These are phyloP conservation scores for Microsporum audouinii DNA, from an alignment of 2,329 filamentous ascomycete species.

Conservation along the genomic window DNA sequence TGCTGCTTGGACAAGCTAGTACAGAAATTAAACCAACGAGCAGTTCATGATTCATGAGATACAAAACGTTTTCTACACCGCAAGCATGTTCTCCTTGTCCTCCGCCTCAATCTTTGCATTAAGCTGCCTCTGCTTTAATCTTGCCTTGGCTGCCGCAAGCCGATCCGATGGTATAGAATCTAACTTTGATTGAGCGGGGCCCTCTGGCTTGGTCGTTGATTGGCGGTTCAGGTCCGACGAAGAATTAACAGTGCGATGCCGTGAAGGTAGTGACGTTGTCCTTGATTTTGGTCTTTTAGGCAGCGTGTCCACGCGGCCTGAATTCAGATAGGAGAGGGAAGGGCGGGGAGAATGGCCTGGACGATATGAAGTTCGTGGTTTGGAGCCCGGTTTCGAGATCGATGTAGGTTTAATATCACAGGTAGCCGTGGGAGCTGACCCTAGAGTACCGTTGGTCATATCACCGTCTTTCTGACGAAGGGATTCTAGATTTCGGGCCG, in stretches of 20 bases:
- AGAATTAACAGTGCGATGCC: neutral
- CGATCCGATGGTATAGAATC: conserved; percentile 25
- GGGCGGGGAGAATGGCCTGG: conserved; percentile 15
- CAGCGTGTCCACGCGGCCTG: neutral
- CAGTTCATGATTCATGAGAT: neutral
- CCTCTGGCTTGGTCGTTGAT: conserved; percentile 5
- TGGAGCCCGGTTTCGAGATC: neutral
- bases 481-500: neutral
- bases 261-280: neutral
- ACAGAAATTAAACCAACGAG: neutral
- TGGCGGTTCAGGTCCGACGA: conserved; percentile 10
- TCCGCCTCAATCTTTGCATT: conserved; percentile 13
- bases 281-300: neutral
- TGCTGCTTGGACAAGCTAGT: neutral
- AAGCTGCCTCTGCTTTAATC: conserved; percentile 24
- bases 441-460: neutral
- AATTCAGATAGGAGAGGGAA: conserved; percentile 19
- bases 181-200: conserved; percentile 8
- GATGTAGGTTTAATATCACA: neutral
- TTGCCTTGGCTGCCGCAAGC: conserved; percentile 25
- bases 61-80: neutral
- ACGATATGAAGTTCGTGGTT: neutral
- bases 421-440: neutral
- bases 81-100: conserved; percentile 26
- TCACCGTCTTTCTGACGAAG: neutral